Conservation (phyloP, 371 early-diverging fungal species). For the Saksenaea vasiformis region DNA sequence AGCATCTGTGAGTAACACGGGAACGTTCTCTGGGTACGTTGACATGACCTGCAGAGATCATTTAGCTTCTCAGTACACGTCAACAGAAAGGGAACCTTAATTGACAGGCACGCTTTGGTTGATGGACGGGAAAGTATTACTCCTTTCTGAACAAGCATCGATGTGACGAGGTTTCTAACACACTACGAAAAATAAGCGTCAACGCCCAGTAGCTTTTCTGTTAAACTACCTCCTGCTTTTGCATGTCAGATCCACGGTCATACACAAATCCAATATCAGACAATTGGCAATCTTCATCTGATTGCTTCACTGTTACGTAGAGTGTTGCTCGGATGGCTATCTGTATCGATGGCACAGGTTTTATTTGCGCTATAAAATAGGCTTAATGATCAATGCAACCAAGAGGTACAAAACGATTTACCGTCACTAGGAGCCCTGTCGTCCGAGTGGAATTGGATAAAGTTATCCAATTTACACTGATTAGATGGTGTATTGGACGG, state of each 20-base stretch:
- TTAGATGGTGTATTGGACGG: conserved; percentile 23
- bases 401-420: background rate
- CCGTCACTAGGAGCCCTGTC: background rate
- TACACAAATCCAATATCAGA: conserved; percentile 28
- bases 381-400: conserved; percentile 1
- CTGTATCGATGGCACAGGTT: conserved; percentile 9
- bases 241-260: conserved; percentile 18
- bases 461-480: conserved; percentile 15
- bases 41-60: conserved; percentile 25
- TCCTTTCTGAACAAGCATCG: conserved; percentile 10
- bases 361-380: conserved; percentile 1
- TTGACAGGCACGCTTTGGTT: background rate
- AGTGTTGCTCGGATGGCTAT: conserved; percentile 20
- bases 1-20: conserved; percentile 21
- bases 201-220: background rate
- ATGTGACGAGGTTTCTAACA: conserved; percentile 20
- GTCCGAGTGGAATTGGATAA: conserved; percentile 4
- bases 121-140: background rate
- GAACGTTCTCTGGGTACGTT: conserved; percentile 27
- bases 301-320: conserved; percentile 10
- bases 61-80: background rate
- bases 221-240: conserved; percentile 23
- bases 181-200: conserved; percentile 9
- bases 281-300: conserved; percentile 23
- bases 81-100: conserved; percentile 10